phyloP scores from a whole-genome alignment of 768 basidiomycete species.

The Postia placenta region DNA sequence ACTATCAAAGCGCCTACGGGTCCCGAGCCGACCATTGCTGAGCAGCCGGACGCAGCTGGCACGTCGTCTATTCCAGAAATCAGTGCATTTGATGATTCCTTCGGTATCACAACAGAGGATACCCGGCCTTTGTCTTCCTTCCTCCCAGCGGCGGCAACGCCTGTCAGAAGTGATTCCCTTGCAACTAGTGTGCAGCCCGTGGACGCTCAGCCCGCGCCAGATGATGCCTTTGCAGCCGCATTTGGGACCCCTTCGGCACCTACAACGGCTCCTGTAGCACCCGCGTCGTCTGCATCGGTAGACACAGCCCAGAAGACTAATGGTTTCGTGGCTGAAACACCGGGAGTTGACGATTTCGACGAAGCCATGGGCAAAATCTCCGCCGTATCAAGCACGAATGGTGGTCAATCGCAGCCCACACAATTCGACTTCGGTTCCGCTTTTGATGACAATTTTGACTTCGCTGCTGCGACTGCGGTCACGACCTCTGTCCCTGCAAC shows the following conservation, averaged over 20 bases:
- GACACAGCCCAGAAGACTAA: constrained; percentile 10
- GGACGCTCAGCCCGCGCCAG: constrained; percentile 12
- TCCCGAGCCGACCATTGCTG: constrained; percentile 1
- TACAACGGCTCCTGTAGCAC: constrained; percentile 4
- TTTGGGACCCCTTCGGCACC: constrained; percentile 13
- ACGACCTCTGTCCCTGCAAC: constrained; percentile 21
- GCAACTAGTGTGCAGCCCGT: constrained; percentile 19
- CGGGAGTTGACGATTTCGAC: constrained; percentile 58
- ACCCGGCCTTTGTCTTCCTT: constrained; percentile 12
- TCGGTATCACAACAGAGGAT: constrained; percentile 30
- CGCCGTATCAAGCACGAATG: constrained; percentile 25
- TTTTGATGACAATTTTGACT: constrained; percentile 67
- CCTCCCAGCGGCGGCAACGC: constrained; percentile 13
- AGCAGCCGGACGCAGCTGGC: constrained; percentile 12
- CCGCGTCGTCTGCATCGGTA: constrained; percentile 9
- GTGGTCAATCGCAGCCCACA: constrained; percentile 27
- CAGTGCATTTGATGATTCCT: constrained; percentile 52
- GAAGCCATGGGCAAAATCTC: constrained; percentile 59
- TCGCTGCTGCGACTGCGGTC: constrained; percentile 33
- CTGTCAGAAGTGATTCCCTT: constrained; percentile 5
- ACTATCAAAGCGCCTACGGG: constrained; percentile 17
- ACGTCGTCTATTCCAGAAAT: constrained; percentile 12
- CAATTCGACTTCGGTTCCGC: constrained; percentile 60
- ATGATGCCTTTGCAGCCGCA: too few relatives aligned
- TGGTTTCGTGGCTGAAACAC: constrained; percentile 13